These are phyloP conservation scores for Hyparrhenia diplandra DNA, from an alignment of 176 grass and related monocot genomes.

Conservation along the genomic window DNA sequence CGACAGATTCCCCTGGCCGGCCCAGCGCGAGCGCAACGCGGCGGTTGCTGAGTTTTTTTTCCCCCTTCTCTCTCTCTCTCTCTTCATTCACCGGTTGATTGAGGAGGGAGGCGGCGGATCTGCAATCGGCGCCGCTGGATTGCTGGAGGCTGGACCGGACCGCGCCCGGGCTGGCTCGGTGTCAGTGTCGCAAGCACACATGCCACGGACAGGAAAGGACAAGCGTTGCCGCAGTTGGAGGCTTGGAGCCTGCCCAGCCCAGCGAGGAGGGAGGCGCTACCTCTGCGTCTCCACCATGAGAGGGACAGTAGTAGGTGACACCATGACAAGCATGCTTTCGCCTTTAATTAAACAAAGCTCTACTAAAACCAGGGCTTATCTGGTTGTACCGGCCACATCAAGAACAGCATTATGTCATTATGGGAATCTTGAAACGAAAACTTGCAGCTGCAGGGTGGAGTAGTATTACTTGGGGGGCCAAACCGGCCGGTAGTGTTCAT, in stretches of 20 bases:
- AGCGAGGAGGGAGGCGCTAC: no score
- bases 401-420: neutral
- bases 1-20: constrained; percentile 1
- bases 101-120: neutral
- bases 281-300: neutral
- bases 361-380: no score
- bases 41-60: neutral
- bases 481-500: no score
- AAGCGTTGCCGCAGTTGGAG: neutral
- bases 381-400: neutral
- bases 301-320: neutral
- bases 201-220: neutral
- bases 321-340: no score
- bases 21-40: neutral
- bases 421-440: neutral
- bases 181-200: neutral
- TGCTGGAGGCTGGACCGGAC: no score
- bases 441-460: no score
- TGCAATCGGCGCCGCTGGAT: neutral
- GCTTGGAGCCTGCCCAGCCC: no score
- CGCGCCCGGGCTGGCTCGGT: neutral
- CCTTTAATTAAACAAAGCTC: no score
- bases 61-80: neutral
- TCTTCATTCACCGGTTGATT: neutral
- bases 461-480: no score